Evolutionary conservation across 495 filamentous ascomycete species (phyloP), one percentile per base, ranked within the genome.

Genomic region (Daldinia caldariorum): DNA sequence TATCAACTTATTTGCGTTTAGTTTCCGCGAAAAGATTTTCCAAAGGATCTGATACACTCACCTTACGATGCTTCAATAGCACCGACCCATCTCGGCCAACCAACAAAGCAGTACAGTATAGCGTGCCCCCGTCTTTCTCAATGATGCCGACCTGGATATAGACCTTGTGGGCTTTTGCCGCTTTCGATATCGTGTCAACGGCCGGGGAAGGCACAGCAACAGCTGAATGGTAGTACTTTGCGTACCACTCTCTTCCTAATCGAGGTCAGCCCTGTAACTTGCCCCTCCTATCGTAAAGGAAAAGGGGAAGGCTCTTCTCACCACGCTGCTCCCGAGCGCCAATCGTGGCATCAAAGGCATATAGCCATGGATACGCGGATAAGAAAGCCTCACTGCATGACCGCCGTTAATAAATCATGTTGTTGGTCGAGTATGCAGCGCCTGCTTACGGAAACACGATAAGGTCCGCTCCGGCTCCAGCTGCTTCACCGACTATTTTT

Each of bases 371-470:
- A 59, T 82, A 82, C 9, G 79, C 80, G 12, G 79, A 81, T 47
- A 82, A 68, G 57, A 80, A 81, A 1, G 72, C 79, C 65, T 81
- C 80, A 16, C 79, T 78, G 65, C 54, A 34, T 29, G 51, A 31
- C n/a, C 12, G 55, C 22, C 18, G 14, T 64, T 43, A 65, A 32
- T 22, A 53, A 14, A 1, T 22, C 55, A 35, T n/a, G 4, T 4
- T 47, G 41, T 58, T 61, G 26, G 57, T 45, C 29, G 22, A 49
- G 29, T 31, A 79, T n/a, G 76, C 67, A 65, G 76, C 69, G 13
- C 71, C 63, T 63, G 49, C 49, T 53, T 58, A 78, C 41, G 83
- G 84, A 75, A 85, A 85, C 35, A 82, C 83, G 35, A 86, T 69
- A 47, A 86, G 74, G 31, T 84, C 75, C 22, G 82, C 83, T n/a